Conservation (phyloP, 352 stramenopile species). For the Phytophthora multivora region DNA sequence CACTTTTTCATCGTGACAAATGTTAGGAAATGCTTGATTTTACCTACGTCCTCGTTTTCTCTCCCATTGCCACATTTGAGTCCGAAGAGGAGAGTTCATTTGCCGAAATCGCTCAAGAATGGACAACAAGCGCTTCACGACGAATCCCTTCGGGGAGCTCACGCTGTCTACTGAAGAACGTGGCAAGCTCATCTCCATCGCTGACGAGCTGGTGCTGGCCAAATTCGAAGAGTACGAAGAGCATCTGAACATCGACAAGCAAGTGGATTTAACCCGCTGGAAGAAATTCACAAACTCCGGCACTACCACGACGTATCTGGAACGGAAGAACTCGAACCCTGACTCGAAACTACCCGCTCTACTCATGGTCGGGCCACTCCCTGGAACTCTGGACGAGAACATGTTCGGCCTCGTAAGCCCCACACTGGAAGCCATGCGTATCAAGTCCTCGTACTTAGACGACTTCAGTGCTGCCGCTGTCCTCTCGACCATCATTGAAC, state of each 20-base stretch:
- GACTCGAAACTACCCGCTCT: constrained; percentile 22
- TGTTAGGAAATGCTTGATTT: background rate
- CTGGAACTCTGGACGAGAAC: constrained; percentile 32
- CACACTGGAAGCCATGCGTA: constrained; percentile 26
- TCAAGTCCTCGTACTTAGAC: constrained; percentile 19
- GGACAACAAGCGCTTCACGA: constrained; percentile 10
- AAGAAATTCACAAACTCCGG: constrained; percentile 19
- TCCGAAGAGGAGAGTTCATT: background rate
- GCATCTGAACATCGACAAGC: constrained; percentile 10
- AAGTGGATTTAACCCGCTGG: constrained; percentile 5
- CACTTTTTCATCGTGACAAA: background rate
- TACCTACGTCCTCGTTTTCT: background rate
- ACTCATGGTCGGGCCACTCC: constrained; percentile 29
- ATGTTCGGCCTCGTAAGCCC: constrained; percentile 40
- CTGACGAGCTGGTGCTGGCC: constrained; percentile 3
- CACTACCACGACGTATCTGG: constrained; percentile 9
- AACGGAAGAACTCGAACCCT: constrained; percentile 13
- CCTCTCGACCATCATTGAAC: constrained; percentile 39
- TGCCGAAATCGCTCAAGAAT: background rate
- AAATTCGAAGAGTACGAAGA: constrained; percentile 25
- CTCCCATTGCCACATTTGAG: background rate
- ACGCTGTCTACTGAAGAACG: constrained; percentile 5
- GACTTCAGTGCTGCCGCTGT: constrained; percentile 41
- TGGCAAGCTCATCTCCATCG: constrained; percentile 4
- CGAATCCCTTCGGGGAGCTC: constrained; percentile 9